phyloP scores from a whole-genome alignment of 768 basidiomycete genomes.

The Obba rivulosa region DNA sequence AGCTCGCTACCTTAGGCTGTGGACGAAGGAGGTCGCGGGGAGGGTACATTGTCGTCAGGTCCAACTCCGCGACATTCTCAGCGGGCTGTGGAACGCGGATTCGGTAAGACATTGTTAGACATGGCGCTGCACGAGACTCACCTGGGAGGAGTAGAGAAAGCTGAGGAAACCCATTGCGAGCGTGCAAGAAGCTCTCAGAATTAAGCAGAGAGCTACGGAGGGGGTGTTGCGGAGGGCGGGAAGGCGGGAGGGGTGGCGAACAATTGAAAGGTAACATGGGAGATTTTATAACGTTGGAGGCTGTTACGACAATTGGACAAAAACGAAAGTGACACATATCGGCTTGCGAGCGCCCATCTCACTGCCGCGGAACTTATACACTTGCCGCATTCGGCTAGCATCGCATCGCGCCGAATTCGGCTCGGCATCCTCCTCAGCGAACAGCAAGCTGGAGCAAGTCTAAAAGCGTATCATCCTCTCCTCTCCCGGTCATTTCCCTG shows the following conservation, averaged over 20 bases:
- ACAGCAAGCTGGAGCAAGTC: too few relatives aligned
- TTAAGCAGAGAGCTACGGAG: not conserved
- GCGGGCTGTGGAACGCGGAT: constrained; percentile 12
- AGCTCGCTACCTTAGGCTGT: not conserved
- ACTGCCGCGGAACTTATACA: too few relatives aligned
- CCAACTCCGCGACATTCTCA: constrained; percentile 35
- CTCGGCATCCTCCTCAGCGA: too few relatives aligned
- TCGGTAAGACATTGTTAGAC: constrained; percentile 10
- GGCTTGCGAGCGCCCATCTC: too few relatives aligned
- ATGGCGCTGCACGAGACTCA: not conserved
- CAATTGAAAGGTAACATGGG: not conserved
- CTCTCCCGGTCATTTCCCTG: too few relatives aligned
- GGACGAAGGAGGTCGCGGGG: constrained; percentile 2
- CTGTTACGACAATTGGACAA: too few relatives aligned
- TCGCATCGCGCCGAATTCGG: too few relatives aligned
- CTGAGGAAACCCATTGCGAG: constrained; percentile 10
- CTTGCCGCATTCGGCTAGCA: too few relatives aligned
- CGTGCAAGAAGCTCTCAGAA: too few relatives aligned
- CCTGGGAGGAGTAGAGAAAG: constrained; percentile 4
- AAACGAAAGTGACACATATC: too few relatives aligned
- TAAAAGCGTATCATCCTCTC: too few relatives aligned
- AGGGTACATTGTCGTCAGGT: constrained; percentile 27
- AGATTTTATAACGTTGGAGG: too few relatives aligned
- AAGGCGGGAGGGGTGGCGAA: not conserved
- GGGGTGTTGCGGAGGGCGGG: not conserved